Evolutionary conservation across 768 basidiomycete genomes (phyloP), one percentile per base, ranked within the genome.

Genomic region (Saitozyma podzolica): DNA sequence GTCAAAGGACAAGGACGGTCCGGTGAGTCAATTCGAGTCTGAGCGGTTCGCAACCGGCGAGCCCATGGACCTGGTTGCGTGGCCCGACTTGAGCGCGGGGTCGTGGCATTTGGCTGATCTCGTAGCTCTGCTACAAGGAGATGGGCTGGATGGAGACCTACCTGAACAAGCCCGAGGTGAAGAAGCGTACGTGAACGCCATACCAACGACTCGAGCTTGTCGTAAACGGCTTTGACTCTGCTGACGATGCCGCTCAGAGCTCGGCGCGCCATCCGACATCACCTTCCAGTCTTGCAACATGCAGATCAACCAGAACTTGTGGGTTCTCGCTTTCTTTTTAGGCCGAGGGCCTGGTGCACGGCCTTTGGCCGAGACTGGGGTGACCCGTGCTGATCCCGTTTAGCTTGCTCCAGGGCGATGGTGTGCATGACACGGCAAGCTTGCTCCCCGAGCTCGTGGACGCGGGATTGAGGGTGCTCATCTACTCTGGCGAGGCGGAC

Each of bases 121-220:
- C 17, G 6, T 17, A 64, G 62, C 66, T 80, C 0, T 80, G 80
- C 66, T 82, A 82, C 75, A 64, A 68, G 58, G 84, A 95, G 81
- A 87, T 96, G 85, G 71, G 78, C 16, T 96, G 90, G 90, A 86
- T 96, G 73, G 94, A 96, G 69, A 84, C 83, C 0, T 97, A 88
- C 85, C 83, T 97, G 84, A 96, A 97, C 77, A 80, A 85, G 56
- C 84, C 87, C 6, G 84, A 84, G 60, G 82, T 87, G 77, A 95
- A 95, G 82, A 84, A 83, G n/a, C 85, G 73, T 72, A 49, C 63
- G 72, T 54, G 37, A 9, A 19, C n/a, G 41, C 41, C 29, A 17
- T 29, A 2, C 29, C 2, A 29, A 29, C 29, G 2, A 2, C 2
- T 5, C 29, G 29, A 29, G 29, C 29, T 29, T 29, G 29, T 29